Conservation (phyloP, 2,329 filamentous ascomycete species). For the Diaporthe citri region DNA sequence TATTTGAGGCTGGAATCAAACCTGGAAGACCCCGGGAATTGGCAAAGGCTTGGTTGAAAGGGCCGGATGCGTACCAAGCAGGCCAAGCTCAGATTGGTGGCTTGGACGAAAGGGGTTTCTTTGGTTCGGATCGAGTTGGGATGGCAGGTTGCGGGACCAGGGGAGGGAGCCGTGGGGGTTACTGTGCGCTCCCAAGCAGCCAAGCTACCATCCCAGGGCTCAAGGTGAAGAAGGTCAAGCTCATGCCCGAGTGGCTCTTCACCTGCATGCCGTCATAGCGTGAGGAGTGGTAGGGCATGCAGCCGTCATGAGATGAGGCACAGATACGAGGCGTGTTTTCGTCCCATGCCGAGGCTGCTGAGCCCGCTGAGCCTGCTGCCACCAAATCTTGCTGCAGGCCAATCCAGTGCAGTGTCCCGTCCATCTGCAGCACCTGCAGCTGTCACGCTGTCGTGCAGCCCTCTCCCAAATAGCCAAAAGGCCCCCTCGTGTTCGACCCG, state of each 20-base stretch:
- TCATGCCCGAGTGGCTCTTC: background rate
- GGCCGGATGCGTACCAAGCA: background rate
- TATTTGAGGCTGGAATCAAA: constrained; percentile 12
- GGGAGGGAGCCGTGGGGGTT: background rate
- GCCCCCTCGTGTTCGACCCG: background rate
- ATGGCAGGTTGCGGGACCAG: constrained; percentile 4
- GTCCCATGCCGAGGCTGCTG: background rate
- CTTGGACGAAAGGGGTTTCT: constrained; percentile 26
- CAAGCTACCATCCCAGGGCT: background rate
- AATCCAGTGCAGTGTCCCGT: background rate
- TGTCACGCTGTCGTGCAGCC: constrained; percentile 13
- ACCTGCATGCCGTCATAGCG: constrained; percentile 20
- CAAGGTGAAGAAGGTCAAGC: constrained; percentile 21
- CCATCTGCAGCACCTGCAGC: background rate
- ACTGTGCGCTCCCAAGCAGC: background rate
- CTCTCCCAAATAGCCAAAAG: background rate
- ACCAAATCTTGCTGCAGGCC: background rate
- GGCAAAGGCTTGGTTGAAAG: constrained; percentile 18
- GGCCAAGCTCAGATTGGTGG: constrained; percentile 21
- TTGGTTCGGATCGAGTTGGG: constrained; percentile 23
- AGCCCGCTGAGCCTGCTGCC: background rate
- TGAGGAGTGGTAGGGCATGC: background rate
- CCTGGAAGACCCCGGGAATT: constrained; percentile 15
- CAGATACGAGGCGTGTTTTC: constrained; percentile 21
- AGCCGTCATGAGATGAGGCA: constrained; percentile 14